Conservation (phyloP, 108 stramenopile genomes). For the Skeletonema grethae region DNA sequence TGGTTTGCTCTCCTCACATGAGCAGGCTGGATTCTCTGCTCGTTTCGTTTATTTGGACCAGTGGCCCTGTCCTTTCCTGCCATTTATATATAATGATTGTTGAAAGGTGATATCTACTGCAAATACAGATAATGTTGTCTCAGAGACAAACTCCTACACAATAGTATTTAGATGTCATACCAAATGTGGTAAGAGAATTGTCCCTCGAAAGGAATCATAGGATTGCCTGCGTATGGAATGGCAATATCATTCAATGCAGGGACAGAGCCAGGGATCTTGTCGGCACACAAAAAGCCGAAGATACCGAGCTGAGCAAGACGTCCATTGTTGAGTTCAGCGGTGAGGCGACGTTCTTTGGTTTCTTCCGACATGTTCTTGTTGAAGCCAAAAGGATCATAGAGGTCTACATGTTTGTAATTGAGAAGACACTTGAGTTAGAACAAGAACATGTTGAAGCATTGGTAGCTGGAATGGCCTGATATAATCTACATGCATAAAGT, state of each 20-base stretch:
- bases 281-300: conserved; percentile 67
- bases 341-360: conserved; percentile 55
- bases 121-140: too few relatives aligned
- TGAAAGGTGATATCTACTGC: too few relatives aligned
- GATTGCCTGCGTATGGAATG: conserved; percentile 59
- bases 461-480: too few relatives aligned
- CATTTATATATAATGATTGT: too few relatives aligned
- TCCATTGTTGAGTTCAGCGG: conserved; percentile 71
- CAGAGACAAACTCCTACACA: too few relatives aligned
- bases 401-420: conserved; percentile 5
- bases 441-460: neutral
- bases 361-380: conserved; percentile 64
- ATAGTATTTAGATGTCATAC: too few relatives aligned
- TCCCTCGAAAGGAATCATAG: conserved; percentile 76
- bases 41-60: too few relatives aligned
- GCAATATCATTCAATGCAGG: conserved; percentile 55
- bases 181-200: conserved; percentile 53
- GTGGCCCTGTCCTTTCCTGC: too few relatives aligned
- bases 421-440: neutral
- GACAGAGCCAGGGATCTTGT: conserved; percentile 61
- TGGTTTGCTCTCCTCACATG: too few relatives aligned
- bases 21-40: too few relatives aligned
- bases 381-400: conserved; percentile 65
- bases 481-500: conserved; percentile 9
- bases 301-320: conserved; percentile 65